Percentiles rank a stretch among this genome's conserved stretches.
Evolutionary conservation across 208 protist species (phyloP).

Genomic region (Trypanosoma caninum): DNA sequence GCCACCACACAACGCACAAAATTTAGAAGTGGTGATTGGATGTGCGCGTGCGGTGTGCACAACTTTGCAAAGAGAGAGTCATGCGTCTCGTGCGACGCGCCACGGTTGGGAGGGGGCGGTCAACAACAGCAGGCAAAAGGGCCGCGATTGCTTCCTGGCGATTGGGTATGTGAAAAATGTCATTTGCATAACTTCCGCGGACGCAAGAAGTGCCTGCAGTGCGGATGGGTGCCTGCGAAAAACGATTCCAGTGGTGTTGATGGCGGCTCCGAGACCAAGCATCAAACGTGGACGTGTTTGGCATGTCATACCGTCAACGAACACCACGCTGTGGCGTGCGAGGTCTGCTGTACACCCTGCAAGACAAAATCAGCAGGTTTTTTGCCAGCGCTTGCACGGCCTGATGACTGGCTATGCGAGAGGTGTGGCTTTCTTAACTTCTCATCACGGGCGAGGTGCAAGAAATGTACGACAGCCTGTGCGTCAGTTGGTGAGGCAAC

Average conservation of each 20-base stretch:
- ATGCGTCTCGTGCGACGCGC: conserved; percentile 37
- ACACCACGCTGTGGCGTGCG: conserved; percentile 6
- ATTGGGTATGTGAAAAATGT: conserved; percentile 37
- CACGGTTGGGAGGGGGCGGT: not conserved
- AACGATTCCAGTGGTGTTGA: not conserved
- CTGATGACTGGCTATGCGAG: conserved; percentile 37
- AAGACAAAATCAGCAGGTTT: not conserved
- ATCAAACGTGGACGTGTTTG: conserved; percentile 27
- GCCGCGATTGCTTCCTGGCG: conserved; percentile 22
- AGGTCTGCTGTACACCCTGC: conserved; percentile 17
- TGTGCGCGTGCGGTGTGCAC: conserved; percentile 62
- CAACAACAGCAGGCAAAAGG: not conserved
- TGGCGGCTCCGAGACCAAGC: not conserved
- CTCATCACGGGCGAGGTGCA: conserved; percentile 35
- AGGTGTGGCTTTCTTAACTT: conserved; percentile 50
- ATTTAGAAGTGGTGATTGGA: conserved; percentile 54
- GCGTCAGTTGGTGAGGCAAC: not conserved
- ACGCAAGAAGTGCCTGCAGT: conserved; percentile 29
- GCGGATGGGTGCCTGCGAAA: conserved; percentile 8
- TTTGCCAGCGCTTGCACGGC: not conserved
- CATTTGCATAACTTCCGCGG: conserved; percentile 44
- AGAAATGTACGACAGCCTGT: conserved; percentile 25
- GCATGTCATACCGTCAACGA: conserved; percentile 34
- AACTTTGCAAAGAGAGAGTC: conserved; percentile 56
- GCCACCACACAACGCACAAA: not conserved